Percentiles rank a stretch among this genome's conserved stretches.
Conservation (phyloP, 108 stramenopile genomes). For the Epithemia pelagica region DNA sequence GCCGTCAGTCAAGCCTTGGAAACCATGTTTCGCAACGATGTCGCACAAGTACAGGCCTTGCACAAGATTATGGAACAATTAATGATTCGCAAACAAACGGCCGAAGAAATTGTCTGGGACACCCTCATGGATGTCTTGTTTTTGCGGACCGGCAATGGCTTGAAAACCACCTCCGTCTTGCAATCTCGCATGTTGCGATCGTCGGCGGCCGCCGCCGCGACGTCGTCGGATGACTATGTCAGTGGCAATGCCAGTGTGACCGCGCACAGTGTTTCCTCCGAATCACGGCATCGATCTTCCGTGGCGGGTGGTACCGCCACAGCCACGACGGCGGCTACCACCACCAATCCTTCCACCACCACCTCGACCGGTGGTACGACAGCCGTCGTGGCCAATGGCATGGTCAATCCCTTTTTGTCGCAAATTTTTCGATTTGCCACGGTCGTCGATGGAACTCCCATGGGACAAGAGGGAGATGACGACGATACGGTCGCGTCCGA, state of each 20-base stretch:
- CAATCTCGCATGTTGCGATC: not conserved
- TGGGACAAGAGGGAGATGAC: not conserved
- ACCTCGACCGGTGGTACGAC: too few relatives aligned
- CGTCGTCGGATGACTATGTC: not conserved
- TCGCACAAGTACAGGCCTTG: conserved; percentile 53
- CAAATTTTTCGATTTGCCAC: conserved; percentile 19
- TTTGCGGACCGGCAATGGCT: conserved; percentile 49
- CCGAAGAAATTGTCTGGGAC: conserved; percentile 82
- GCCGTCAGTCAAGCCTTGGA: conserved; percentile 50
- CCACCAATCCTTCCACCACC: too few relatives aligned
- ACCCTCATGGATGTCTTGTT: conserved; percentile 71
- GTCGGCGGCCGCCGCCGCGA: not conserved
- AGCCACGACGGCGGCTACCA: not conserved
- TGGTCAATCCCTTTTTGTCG: conserved; percentile 38
- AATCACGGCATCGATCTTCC: not conserved
- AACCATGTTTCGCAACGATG: conserved; percentile 71
- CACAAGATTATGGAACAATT: conserved; percentile 70
- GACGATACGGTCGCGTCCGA: conserved; percentile 1
- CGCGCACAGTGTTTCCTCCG: not conserved
- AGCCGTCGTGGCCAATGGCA: conserved; percentile 1
- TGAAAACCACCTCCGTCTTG: not conserved
- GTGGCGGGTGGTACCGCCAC: conserved; percentile 2
- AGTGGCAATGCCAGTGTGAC: not conserved
- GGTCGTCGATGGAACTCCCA: not conserved
- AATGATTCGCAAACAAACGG: conserved; percentile 74